Base-by-base conservation (phyloP, 129 eudicot genomes). In the Flaveria bidentis region DNA sequence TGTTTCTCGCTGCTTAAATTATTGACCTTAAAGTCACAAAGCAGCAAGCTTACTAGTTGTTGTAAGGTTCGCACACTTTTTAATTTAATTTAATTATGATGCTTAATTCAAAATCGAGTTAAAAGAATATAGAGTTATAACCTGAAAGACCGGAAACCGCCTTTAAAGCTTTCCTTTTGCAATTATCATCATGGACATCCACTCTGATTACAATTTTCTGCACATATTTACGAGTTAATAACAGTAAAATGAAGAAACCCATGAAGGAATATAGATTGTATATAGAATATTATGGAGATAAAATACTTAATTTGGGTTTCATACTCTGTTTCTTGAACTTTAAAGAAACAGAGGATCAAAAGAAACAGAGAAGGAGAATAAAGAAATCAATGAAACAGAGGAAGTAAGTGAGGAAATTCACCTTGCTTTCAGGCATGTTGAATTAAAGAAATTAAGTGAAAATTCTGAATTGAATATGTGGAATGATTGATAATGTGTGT, bases 401-500 rank as follows among this genome's bases (percentile, higher is more conserved):
- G 25, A 23, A 0, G 25, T 47, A 47, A 56, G 4, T 47, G 39
- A 33, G 39, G 39, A 33, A 33, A 33, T 8, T 18, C 14, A 56
- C 63, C 63, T 56, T 56, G 33, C 33, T 56, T 56, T 56, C 63
- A 56, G 63, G 63, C 63, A 56, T 56, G 63, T 20, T 56, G 25
- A 53, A 20, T 55, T n/a, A 33, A 57, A 57, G 33, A 22, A 8
- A 57, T 20, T 0, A 56, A 56, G 30, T 20, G 30, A 56, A 47
- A 0, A 18, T 56, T 53, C n/a, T 18, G 63, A 20, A 20, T 9
- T 56, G 13, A 56, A 56, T 20, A 45, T 45, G 49, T 8, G 9
- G 30, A 18, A 12, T 56, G 12, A 12, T 2, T 47, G 15, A 47
- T 47, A 11, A 47, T 56, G 0, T 56, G 62, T 20, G 62, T 55